Conservation (phyloP, 306 rosid species). For the Senna siamea region DNA sequence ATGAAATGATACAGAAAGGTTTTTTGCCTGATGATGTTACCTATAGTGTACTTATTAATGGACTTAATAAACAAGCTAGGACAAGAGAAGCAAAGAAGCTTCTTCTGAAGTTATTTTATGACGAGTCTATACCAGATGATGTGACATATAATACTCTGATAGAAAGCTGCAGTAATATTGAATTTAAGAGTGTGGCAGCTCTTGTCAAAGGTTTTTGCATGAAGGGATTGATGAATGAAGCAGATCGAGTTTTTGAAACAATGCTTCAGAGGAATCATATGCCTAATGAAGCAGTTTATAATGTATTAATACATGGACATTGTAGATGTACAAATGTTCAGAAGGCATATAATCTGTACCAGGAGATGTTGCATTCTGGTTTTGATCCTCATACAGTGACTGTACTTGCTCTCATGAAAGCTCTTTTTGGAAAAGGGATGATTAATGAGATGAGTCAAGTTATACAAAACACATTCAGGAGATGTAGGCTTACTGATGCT, state of each 20-base stretch:
- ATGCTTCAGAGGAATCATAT: constrained; percentile 61
- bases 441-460: constrained; percentile 63
- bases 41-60: constrained; percentile 89
- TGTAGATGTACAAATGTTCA: constrained; percentile 64
- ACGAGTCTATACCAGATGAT: constrained; percentile 68
- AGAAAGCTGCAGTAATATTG: constrained; percentile 65
- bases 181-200: constrained; percentile 71
- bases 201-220: constrained; percentile 88
- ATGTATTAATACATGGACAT: constrained; percentile 83
- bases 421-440: constrained; percentile 65
- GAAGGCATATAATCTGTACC: constrained; percentile 69
- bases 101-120: constrained; percentile 79
- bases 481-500: constrained; percentile 68
- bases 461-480: constrained; percentile 55
- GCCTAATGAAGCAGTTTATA: constrained; percentile 70
- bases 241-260: constrained; percentile 68
- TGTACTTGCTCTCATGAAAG: constrained; percentile 70
- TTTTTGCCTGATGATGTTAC: constrained; percentile 83
- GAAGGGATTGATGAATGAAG: constrained; percentile 92
- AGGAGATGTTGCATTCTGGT: constrained; percentile 66
- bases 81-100: constrained; percentile 90
- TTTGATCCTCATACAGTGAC: constrained; percentile 74
- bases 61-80: constrained; percentile 81
- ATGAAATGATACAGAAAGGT: constrained; percentile 81
- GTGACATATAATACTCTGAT: constrained; percentile 76